Conservation (phyloP, 2,329 filamentous ascomycete species). For the Ustulina deusta region DNA sequence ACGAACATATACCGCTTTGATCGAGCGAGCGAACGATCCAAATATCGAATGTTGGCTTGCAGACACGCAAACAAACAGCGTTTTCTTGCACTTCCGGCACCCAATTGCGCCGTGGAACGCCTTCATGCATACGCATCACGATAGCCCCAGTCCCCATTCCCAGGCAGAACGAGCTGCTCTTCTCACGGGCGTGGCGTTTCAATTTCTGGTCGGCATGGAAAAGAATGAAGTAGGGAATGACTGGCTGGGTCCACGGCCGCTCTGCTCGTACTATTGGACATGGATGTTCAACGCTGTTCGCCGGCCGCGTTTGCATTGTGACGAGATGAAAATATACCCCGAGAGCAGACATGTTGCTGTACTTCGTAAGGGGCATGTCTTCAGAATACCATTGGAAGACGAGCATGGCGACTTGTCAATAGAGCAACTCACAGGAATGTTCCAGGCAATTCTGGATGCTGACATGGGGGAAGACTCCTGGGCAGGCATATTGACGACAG, state of each 20-base stretch:
- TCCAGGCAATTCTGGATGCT: slow-evolving; percentile 21
- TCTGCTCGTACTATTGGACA: slow-evolving; percentile 28
- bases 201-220: slow-evolving; percentile 25
- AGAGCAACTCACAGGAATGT: slow-evolving; percentile 23
- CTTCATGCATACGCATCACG: slow-evolving; percentile 29
- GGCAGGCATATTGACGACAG: slow-evolving; percentile 25
- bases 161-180: slow-evolving; percentile 33
- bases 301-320: slow-evolving; percentile 16
- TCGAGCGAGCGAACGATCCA: slow-evolving; percentile 25
- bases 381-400: slow-evolving; percentile 26
- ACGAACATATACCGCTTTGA: slow-evolving; percentile 13
- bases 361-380: slow-evolving; percentile 30
- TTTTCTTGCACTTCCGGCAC: slow-evolving; percentile 29
- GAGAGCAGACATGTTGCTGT: slow-evolving; percentile 29
- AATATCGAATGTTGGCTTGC: slow-evolving; percentile 26
- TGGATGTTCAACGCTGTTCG: slow-evolving; percentile 33
- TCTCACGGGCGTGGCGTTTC: slow-evolving; percentile 16
- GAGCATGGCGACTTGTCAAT: slow-evolving; percentile 12
- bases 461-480: slow-evolving; percentile 12
- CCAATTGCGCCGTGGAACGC: slow-evolving; percentile 26
- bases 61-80: slow-evolving; percentile 23
- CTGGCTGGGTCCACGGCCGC: slow-evolving; percentile 23
- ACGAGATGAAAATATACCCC: slow-evolving; percentile 26
- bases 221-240: slow-evolving; percentile 23
- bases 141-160: slow-evolving; percentile 19